Evolutionary conservation across 202 grass and related monocot genomes (phyloP), one percentile per base, ranked within the genome.

Genomic region (Zizania palustris): DNA sequence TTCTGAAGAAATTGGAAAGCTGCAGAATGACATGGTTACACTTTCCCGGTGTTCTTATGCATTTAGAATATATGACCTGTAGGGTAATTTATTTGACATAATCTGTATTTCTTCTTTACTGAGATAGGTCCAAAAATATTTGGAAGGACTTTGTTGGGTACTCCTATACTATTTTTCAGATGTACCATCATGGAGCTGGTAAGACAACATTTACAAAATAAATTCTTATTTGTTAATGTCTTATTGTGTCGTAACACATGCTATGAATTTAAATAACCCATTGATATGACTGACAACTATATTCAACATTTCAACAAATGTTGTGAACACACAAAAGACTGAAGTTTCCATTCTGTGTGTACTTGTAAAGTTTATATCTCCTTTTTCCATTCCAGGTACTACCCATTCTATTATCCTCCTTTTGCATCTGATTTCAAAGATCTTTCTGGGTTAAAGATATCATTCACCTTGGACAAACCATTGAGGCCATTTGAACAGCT

Each of bases 181-280:
- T 5, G 67, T 89, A 14, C 74, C 86, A 48, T 89, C 90, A 78
- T 93, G 86, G 84, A 85, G 46, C 59, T 93, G 86, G 90, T 93
- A 89, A 4, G 49, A 59, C 41, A 40, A 72, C 63, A 5, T 2
- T 42, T 74, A 11, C 13, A 0, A 46, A 36, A 37, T 28, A 1
- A 58, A 40, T 9, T 28, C 63, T 56, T 73, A 15, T 72, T 84
- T 46, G 41, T 63, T 11, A 20, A 41, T 60, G 2, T 67, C 34
- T 21, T 13, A 58, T 19, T 12, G 45, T 1, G 9, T 20, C 6
- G 19, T 60, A 60, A 40, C 11, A 7, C 63, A 28, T 37, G 38
- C 15, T 22, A 16, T 37, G 6, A 59, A 45, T 18, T 65, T 0
- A 19, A 34, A 20, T 33, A 9, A 42, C n/a, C 42, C 2, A 3